A percentile compares a stretch with the other conserved stretches of the same genome.
Conservation (phyloP, 2,329 filamentous ascomycete genomes). For the Talaromyces sp. region DNA sequence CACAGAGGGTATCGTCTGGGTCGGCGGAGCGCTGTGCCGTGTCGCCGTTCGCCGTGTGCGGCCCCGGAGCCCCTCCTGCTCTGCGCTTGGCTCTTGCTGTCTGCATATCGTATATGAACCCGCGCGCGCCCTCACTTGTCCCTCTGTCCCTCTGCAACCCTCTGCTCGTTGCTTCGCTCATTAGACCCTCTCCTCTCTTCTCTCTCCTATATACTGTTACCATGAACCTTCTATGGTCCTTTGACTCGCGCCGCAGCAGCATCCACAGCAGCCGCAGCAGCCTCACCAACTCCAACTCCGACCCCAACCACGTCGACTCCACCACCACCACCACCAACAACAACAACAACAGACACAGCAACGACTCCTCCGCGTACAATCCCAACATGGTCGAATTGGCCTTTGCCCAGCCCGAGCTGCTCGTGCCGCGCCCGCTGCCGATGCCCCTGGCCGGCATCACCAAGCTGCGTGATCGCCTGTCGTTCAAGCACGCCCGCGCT, state of each 20-base stretch:
- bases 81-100: neutral
- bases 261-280: neutral
- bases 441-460: slow-evolving; percentile 24
- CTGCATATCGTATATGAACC: no score
- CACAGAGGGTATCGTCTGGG: no score
- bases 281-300: neutral
- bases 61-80: no score
- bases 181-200: neutral
- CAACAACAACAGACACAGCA: neutral
- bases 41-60: neutral
- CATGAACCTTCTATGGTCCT: neutral
- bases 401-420: neutral
- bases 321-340: neutral
- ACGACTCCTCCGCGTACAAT: neutral
- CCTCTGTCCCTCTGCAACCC: no score
- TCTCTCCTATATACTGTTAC: neutral
- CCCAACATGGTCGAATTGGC: neutral
- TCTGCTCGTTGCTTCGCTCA: neutral
- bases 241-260: neutral
- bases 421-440: neutral
- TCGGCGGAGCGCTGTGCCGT: no score
- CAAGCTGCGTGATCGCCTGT: slow-evolving; percentile 30
- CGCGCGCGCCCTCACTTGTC: neutral
- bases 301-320: neutral
- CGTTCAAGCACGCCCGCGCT: slow-evolving; percentile 25